Base-by-base conservation (phyloP, 1,284 basidiomycete species). In the Pascua guehoae region DNA sequence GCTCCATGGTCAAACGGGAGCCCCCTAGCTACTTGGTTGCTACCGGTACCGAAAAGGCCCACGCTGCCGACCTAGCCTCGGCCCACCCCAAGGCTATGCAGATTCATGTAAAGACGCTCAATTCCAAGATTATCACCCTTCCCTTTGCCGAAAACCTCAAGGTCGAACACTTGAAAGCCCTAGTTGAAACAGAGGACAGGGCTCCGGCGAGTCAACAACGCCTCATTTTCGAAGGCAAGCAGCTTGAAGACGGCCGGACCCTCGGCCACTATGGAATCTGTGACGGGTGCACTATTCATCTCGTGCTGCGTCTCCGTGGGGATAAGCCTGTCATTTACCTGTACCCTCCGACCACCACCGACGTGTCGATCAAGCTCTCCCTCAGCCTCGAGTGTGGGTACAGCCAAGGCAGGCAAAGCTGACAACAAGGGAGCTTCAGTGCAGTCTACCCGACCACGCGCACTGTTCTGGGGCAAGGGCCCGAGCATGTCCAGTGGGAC, bases 211-310 rank as follows among this genome's bases (percentile, higher is more conserved):
- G 96, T 81, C 92, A 97, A 80, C 94, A 97, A 78, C 91, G 94
- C 68, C 80, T 98, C 78, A 96, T 97, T 83, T 98, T 97, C 74
- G 93, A 93, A 54, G 93, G 93, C 71, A 97, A 97, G 83, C 94
- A 97, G 81, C 88, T 98, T 65, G 91, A 94, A 81, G 91, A 94
- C 79, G 91, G 88, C 61, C 87, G 88, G 74, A 91, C 88, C 60
- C 85, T 93, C 60, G 88, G 79, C 69, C 89, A 93, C 80, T 94
- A 94, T 82, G 91, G 89, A 84, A 96, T 97, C 72, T 93, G 91
- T 81, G 91, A 91, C 82, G 90, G 92, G 81, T 88, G 86, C 39
- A 98, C 95, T 56, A 88, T 98, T 62, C 94, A 98, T 79, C 80
- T 97, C 63, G 94, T 98, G 62, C 86, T 98, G 60, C 86, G 90